Base-by-base conservation (phyloP, 75 land plant species). In the Azolla pinnata region DNA sequence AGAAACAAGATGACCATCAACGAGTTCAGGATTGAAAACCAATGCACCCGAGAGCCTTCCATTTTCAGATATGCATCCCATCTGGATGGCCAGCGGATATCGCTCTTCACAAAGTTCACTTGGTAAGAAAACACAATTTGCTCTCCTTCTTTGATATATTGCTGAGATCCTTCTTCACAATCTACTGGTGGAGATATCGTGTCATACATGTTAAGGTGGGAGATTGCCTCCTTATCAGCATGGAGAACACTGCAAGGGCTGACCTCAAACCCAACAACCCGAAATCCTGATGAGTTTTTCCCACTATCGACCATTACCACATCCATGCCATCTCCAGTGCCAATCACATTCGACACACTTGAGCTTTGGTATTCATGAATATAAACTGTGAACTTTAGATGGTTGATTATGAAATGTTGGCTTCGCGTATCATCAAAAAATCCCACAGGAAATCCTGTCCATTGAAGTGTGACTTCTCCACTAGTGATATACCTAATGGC, bases 211-310 rank as follows among this genome's bases (percentile, higher is more conserved):
- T 74, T 60, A 33, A 63, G 42, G 4, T 47, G 58, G 30, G 54
- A 33, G 8, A 49, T 50, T 9, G 65, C 62, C 2, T 38, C 57
- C 0, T 26, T 50, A 26, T 73, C 66, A 27, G 21, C 24, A 47
- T 81, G 82, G 27, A 31, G 54, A 14, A 60, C 29, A 38, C 74
- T 74, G 57, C 82, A 79, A 20, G 77, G 81, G 19, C 57, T 57
- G 8, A 81, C 82, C 73, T 81, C 83, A 61, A 79, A 81, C 0
- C 84, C 84, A 17, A 81, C 84, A 34, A 81, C 82, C 78, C 74
- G 67, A 31, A 50, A 75, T 1, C 76, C 76, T 25, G 67, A 50
- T 0, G 21, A 9, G 4, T 60, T 71, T 10, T 47, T 29, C 1
- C 33, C 56, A 45, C 33, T 26, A 2, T 54, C 54, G 0, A 23